Conservation (phyloP, 176 grass and related monocot genomes). For the Zoysia pacifica region DNA sequence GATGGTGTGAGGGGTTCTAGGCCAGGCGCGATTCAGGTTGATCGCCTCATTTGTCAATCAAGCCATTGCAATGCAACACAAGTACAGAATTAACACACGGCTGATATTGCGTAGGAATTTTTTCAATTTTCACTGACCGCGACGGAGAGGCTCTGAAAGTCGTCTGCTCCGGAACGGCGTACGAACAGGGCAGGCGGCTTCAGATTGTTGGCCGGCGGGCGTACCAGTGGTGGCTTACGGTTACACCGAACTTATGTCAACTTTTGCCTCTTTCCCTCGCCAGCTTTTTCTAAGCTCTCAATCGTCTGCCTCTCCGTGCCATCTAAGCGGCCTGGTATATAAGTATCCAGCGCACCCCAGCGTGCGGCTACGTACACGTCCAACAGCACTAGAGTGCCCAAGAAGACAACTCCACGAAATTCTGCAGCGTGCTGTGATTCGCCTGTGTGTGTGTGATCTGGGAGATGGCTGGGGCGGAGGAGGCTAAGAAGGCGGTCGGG, state of each 20-base stretch:
- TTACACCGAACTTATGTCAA: slow-evolving; percentile 15
- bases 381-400: not conserved
- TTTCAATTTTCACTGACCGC: not conserved
- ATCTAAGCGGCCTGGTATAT: slow-evolving; percentile 10
- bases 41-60: not conserved
- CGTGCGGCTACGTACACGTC: not conserved
- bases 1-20: too few relatives aligned
- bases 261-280: not conserved
- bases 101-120: not conserved
- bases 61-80: not conserved
- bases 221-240: not conserved
- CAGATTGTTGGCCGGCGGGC: not conserved
- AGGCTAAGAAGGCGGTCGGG: not conserved
- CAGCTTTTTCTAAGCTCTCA: too few relatives aligned
- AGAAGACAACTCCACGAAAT: not conserved
- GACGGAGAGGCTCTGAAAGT: not conserved
- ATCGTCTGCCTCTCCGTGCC: not conserved
- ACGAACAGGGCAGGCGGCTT: not conserved
- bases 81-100: not conserved
- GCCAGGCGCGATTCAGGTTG: not conserved
- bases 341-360: not conserved
- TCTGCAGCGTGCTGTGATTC: not conserved
- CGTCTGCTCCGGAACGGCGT: not conserved
- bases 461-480: slow-evolving; percentile 30
- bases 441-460: not conserved